Conservation (phyloP, 2,329 filamentous ascomycete species). For the Neoscytalidium dimidiatum region DNA sequence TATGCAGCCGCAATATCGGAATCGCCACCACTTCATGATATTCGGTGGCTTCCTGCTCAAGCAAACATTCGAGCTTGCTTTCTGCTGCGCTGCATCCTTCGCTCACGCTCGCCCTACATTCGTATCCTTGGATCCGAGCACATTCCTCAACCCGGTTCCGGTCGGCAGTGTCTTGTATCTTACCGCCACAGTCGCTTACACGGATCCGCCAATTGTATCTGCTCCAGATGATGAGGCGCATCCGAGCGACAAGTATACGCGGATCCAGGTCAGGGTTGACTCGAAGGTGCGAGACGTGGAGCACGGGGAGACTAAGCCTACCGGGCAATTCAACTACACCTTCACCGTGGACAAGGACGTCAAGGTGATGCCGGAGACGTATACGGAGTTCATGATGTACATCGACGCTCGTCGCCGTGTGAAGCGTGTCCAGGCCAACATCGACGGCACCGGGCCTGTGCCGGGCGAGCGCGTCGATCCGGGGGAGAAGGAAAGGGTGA, state of each 20-base stretch:
- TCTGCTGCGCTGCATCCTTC: conserved; percentile 72
- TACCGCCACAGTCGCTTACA: conserved; percentile 72
- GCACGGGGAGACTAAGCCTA: conserved; percentile 66
- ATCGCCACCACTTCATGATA: conserved; percentile 75
- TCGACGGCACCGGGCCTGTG: conserved; percentile 22
- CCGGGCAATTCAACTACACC: conserved; percentile 76
- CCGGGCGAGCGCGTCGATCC: conserved; percentile 13
- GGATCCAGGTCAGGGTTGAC: conserved; percentile 71
- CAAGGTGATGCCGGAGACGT: conserved; percentile 65
- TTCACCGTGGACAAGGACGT: conserved; percentile 67
- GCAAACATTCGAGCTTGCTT: conserved; percentile 74
- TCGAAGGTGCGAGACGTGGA: conserved; percentile 73
- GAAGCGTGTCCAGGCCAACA: conserved; percentile 51
- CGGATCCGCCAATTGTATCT: conserved; percentile 58
- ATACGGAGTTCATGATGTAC: conserved; percentile 67
- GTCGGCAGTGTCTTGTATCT: conserved; percentile 74
- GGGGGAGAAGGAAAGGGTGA: conserved; percentile 32
- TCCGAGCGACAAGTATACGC: conserved; percentile 48
- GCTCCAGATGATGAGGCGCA: conserved; percentile 36
- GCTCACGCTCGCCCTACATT: conserved; percentile 70
- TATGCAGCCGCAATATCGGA: conserved; percentile 74
- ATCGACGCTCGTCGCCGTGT: conserved; percentile 61
- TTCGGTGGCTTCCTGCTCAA: conserved; percentile 76
- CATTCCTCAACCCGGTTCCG: conserved; percentile 73
- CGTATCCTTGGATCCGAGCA: conserved; percentile 71